phyloP scores from a whole-genome alignment of 331 rosid species.

The Malus hybrid region DNA sequence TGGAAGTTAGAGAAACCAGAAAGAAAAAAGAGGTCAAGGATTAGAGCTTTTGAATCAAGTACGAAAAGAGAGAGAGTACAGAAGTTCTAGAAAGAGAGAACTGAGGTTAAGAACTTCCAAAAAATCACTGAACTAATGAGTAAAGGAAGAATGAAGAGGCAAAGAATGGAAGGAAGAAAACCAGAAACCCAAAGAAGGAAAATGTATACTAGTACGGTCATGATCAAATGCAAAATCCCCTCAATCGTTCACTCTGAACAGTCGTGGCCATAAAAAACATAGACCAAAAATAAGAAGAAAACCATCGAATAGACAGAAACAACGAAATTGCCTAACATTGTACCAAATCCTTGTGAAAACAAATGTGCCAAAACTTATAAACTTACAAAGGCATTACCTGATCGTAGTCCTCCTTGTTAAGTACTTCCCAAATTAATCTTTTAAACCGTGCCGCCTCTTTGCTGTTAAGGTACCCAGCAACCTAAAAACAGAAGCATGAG shows the following conservation, averaged over 20 bases:
- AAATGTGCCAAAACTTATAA: neutral
- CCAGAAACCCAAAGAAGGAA: neutral
- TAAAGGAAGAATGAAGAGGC: neutral
- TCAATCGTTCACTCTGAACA: neutral
- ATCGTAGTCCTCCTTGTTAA: neutral
- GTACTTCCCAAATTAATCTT: conserved; percentile 12
- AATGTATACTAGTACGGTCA: neutral
- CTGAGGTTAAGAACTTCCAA: neutral
- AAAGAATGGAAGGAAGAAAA: neutral
- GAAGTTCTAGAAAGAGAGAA: neutral
- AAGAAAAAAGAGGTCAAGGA: neutral
- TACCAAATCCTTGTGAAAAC: neutral
- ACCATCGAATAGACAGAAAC: neutral
- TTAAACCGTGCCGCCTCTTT: conserved; percentile 9
- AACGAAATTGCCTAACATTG: neutral
- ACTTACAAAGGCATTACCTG: conserved; percentile 8
- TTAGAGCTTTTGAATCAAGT: too few species aligned
- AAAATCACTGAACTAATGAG: neutral
- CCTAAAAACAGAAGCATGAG: neutral
- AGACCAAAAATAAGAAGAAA: neutral
- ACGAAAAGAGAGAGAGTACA: too few species aligned
- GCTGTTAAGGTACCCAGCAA: conserved; percentile 8
- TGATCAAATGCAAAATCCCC: neutral
- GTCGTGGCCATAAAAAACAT: neutral
- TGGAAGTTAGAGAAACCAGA: neutral